Conservation (phyloP, 164 flowering plant species). For the Warburgia ugandensis region DNA sequence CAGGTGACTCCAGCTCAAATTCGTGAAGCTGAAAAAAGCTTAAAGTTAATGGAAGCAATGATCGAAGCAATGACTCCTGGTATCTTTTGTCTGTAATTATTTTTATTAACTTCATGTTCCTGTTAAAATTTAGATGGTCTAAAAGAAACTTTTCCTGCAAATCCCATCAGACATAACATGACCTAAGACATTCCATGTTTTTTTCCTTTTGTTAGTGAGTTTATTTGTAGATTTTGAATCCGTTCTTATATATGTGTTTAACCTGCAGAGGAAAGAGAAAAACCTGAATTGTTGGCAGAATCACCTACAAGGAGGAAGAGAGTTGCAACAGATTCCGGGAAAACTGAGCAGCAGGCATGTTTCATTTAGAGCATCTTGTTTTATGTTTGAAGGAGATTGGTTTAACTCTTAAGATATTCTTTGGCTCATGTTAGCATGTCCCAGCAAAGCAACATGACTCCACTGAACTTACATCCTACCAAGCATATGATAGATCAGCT, state of each 20-base stretch:
- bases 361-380: too few species aligned
- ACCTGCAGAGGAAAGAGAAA: slow-evolving; percentile 88
- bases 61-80: slow-evolving; percentile 97
- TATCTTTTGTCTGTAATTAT: slow-evolving; percentile 17
- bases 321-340: slow-evolving; percentile 83
- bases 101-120: too few species aligned
- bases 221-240: too few species aligned
- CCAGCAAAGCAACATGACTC: background rate
- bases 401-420: too few species aligned
- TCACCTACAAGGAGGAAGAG: slow-evolving; percentile 81
- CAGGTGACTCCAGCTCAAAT: slow-evolving; percentile 94
- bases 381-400: too few species aligned
- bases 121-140: too few species aligned
- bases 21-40: slow-evolving; percentile 94
- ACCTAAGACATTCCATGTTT: too few species aligned
- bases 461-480: background rate
- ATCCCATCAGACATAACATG: too few species aligned
- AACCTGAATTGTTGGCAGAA: slow-evolving; percentile 89
- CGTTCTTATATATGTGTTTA: too few species aligned
- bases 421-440: too few species aligned
- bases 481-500: background rate
- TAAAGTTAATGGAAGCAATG: slow-evolving; percentile 86
- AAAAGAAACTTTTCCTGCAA: too few species aligned
- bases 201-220: too few species aligned
- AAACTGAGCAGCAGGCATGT: slow-evolving; percentile 92